Evolutionary conservation across 2,329 filamentous ascomycete species (phyloP), one percentile per base, ranked within the genome.

Genomic region (Celoporthe dispersa): DNA sequence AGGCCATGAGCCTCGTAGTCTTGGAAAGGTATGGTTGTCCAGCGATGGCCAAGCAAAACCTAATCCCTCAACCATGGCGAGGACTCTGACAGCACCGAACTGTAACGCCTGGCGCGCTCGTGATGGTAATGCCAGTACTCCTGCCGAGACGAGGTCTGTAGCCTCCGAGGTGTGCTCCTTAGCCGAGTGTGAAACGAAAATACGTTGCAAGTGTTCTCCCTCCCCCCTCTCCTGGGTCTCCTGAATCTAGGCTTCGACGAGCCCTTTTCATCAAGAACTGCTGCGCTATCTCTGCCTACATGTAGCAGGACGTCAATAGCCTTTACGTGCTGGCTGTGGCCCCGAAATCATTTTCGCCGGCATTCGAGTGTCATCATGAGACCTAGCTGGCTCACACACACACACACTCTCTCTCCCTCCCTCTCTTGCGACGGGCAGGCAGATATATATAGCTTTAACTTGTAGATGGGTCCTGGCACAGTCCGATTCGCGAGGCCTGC

Each of bases 401-500:
- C n/a, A n/a, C n/a, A n/a, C 39, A 41, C 39, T 16, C 39, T 2
- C 39, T 16, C 44, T 2, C 5, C 19, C 16, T n/a, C 44, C n/a
- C 44, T 48, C 44, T 48, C 22, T 19, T 37, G 53, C 25, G 53
- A 28, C 25, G 53, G 25, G 53, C 28, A 57, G 25, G 25, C 25
- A 31, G 9, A 60, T 60, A 60, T 37, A 48, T 48, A 48, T 48
- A 8, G 19, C 22, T 22, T 48, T 8, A 1, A n/a, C 31, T 11
- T 60, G 57, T 7, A 37, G 57, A 60, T 33, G 57, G 57, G n/a
- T 3, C 16, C 31, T 65, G 39, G 48, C 44, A 60, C 39, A 31
- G 28, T 25, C 25, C 63, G 22, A 33, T 63, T 51, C 28, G 60
- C 51, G 51, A 68, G 33, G 35, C 25, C 37, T 64, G 60, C 61